A percentile compares a stretch with the other conserved stretches of the same genome.
Conservation (phyloP, 1,284 basidiomycete genomes). For the Puccinia novopanici region DNA sequence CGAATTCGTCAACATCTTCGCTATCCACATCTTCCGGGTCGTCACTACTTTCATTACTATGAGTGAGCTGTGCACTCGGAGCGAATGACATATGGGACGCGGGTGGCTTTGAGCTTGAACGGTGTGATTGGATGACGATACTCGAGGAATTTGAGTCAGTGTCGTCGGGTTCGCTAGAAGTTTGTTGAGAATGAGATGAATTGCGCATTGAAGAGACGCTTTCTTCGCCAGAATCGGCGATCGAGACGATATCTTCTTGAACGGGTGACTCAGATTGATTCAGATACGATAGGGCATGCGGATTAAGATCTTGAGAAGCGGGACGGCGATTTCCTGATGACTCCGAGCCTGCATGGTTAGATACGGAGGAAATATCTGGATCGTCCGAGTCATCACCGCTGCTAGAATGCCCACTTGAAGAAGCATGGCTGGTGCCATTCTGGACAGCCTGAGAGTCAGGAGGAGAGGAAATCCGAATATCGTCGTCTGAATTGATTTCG, state of each 20-base stretch:
- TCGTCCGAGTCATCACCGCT: not conserved
- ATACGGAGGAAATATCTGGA: not conserved
- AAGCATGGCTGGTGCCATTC: not conserved
- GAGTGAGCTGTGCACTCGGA: not conserved
- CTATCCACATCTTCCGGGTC: conserved; percentile 1
- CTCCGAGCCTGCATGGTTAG: not conserved
- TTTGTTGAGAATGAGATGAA: not conserved
- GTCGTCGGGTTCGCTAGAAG: not conserved
- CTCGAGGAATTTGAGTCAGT: not conserved
- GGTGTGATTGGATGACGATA: conserved; percentile 16
- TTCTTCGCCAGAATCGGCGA: not conserved
- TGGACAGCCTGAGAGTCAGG: not conserved
- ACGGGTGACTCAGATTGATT: not conserved
- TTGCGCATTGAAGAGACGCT: not conserved
- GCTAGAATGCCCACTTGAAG: not conserved
- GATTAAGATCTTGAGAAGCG: conserved; percentile 2
- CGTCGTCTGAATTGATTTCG: conserved; percentile 7
- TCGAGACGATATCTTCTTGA: conserved; percentile 15
- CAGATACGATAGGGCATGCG: not conserved
- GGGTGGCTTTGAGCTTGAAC: not conserved
- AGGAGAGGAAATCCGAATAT: not conserved
- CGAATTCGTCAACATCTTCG: conserved; percentile 20
- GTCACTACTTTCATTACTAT: not conserved
- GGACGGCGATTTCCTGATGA: not conserved
- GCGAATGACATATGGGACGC: not conserved